Evolutionary conservation across 805 yeast species (phyloP).

Genomic region (Pichia heedii): DNA sequence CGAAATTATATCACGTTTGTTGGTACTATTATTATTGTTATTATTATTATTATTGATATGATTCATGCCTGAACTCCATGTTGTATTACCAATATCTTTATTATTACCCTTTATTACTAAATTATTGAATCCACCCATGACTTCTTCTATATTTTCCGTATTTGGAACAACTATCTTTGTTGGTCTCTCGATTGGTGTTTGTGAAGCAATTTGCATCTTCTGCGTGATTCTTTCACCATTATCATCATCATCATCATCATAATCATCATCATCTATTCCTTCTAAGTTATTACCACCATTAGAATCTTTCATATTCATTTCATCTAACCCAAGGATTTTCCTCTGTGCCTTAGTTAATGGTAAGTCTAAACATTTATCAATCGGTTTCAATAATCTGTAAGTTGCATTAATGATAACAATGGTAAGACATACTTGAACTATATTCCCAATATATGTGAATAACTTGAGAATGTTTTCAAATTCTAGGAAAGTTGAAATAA

Average conservation of each 20-base stretch:
- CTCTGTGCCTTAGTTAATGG: conserved; percentile 41
- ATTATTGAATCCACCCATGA: conserved; percentile 5
- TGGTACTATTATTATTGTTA: neutral
- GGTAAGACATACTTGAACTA: neutral
- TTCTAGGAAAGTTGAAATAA: neutral
- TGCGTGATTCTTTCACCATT: neutral
- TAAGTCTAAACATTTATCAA: conserved; percentile 43
- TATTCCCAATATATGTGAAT: neutral
- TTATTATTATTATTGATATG: neutral
- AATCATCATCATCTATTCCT: conserved; percentile 1
- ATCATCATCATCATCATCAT: conserved; percentile 3
- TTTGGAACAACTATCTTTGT: conserved; percentile 1
- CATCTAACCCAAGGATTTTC: conserved; percentile 34
- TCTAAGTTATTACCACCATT: neutral
- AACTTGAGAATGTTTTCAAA: neutral
- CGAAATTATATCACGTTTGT: conserved; percentile 1
- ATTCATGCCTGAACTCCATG: conserved; percentile 3
- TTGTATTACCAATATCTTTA: neutral
- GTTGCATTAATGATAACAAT: conserved; percentile 1
- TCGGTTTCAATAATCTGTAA: conserved; percentile 29
- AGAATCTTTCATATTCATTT: neutral
- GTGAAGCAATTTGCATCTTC: neutral
- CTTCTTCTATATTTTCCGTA: conserved; percentile 1
- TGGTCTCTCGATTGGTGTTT: neutral
- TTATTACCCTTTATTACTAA: neutral